Conservation (phyloP, 495 filamentous ascomycete genomes). For the Amorphotheca resinae region DNA sequence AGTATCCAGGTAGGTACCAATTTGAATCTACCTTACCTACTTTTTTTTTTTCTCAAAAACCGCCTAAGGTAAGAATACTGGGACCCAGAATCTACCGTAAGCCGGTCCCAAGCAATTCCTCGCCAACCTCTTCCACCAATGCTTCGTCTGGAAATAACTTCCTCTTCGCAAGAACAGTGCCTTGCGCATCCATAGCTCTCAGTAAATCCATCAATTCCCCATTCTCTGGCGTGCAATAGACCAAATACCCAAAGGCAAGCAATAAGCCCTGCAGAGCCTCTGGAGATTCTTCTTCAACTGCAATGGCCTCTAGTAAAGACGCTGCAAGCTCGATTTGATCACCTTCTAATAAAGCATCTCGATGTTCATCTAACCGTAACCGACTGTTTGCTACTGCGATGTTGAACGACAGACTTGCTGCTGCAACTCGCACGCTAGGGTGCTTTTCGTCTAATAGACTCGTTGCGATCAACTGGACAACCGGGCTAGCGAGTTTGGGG, state of each 20-base stretch:
- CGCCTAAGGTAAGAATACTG: no score
- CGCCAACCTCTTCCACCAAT: conserved; percentile 47
- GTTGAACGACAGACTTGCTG: conserved; percentile 75
- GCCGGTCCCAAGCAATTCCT: conserved; percentile 32
- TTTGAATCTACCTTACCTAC: no score
- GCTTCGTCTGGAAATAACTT: conserved; percentile 39
- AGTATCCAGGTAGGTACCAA: no score
- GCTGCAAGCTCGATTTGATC: conserved; percentile 71
- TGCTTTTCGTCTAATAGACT: conserved; percentile 43
- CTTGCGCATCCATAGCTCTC: conserved; percentile 54
- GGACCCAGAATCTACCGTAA: conserved; percentile 14
- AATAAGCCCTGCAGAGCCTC: conserved; percentile 65
- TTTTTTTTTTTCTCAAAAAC: no score
- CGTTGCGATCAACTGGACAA: conserved; percentile 36
- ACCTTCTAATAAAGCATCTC: conserved; percentile 49
- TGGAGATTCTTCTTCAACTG: conserved; percentile 47
- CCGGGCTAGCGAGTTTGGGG: conserved; percentile 24
- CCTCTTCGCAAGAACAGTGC: conserved; percentile 42
- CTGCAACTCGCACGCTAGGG: conserved; percentile 52
- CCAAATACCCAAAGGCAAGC: conserved; percentile 57
- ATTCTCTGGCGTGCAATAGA: conserved; percentile 53
- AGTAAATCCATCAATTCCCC: conserved; percentile 68
- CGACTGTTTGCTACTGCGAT: conserved; percentile 57
- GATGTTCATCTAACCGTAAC: conserved; percentile 40
- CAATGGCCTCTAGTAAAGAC: conserved; percentile 62